Conservation (phyloP, 2,329 filamentous ascomycete species). For the Aspergillus melleus region DNA sequence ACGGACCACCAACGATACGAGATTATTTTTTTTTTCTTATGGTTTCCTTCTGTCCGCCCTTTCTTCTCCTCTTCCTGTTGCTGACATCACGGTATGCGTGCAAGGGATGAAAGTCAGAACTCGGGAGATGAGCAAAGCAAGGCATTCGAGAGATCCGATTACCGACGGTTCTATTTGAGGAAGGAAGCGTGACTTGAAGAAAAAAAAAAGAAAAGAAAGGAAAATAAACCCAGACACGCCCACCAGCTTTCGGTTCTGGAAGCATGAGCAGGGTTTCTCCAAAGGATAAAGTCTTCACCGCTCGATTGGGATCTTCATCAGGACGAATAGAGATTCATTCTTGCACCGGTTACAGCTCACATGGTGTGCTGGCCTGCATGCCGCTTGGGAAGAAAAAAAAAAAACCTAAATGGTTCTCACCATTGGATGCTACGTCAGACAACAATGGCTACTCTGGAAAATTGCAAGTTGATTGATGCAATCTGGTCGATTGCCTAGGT, state of each 20-base stretch:
- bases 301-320: constrained; percentile 11
- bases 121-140: neutral
- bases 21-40: constrained; percentile 11
- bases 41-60: too few relatives aligned
- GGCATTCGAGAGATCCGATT: neutral
- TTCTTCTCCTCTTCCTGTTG: constrained; percentile 9
- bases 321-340: constrained; percentile 19
- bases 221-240: neutral
- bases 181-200: neutral
- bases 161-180: neutral
- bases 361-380: constrained; percentile 28
- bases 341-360: constrained; percentile 28
- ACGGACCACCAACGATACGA: constrained; percentile 17
- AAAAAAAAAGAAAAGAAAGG: neutral
- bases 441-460: constrained; percentile 7
- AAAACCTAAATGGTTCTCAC: neutral
- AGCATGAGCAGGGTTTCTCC: constrained; percentile 6
- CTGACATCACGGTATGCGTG: constrained; percentile 6
- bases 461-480: constrained; percentile 16
- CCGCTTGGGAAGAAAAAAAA: constrained; percentile 13
- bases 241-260: constrained; percentile 2
- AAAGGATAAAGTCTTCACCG: constrained; percentile 16
- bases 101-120: neutral
- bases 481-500: constrained; percentile 6
- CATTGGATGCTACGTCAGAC: constrained; percentile 20